These are phyloP conservation scores for Daldinia concentrica DNA, from an alignment of 495 filamentous ascomycete species.

Conservation along the genomic window DNA sequence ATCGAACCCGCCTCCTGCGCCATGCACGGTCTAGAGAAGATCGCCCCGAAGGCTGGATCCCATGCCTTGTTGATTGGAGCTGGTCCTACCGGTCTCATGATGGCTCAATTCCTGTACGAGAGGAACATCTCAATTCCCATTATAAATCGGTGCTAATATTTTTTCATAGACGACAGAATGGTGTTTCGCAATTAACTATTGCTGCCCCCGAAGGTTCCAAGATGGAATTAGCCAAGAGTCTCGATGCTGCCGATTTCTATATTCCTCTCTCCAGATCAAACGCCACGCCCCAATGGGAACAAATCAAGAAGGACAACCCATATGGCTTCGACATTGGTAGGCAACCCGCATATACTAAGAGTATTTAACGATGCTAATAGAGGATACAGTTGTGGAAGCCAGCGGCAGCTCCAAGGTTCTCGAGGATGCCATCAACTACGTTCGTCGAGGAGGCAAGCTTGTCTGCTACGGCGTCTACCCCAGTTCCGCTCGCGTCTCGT, in stretches of 20 bases:
- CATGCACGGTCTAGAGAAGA: slow-evolving; percentile 76
- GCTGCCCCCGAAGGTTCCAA: slow-evolving; percentile 73
- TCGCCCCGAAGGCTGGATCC: slow-evolving; percentile 72
- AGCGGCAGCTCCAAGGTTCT: slow-evolving; percentile 73
- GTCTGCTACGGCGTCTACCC: slow-evolving; percentile 74
- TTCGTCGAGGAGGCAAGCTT: slow-evolving; percentile 72
- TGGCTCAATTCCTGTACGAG: slow-evolving; percentile 46
- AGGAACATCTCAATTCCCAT: background rate
- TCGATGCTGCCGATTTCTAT: slow-evolving; percentile 73
- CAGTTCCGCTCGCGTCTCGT: slow-evolving; percentile 66
- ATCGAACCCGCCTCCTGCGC: slow-evolving; percentile 78
- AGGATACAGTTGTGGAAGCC: slow-evolving; percentile 57
- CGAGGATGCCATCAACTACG: slow-evolving; percentile 75
- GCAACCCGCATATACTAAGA: slow-evolving; percentile 32
- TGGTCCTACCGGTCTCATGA: slow-evolving; percentile 70
- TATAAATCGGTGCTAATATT: slow-evolving; percentile 4
- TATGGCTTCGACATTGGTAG: slow-evolving; percentile 76
- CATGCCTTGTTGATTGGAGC: slow-evolving; percentile 74
- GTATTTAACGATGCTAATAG: slow-evolving; percentile 16
- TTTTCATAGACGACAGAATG: slow-evolving; percentile 56
- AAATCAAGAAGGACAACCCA: slow-evolving; percentile 71
- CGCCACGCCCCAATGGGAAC: slow-evolving; percentile 64
- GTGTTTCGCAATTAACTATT: slow-evolving; percentile 71
- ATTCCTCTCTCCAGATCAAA: slow-evolving; percentile 67
- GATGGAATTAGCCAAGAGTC: slow-evolving; percentile 73